phyloP scores from a whole-genome alignment of 2,329 filamentous ascomycete genomes.

The Fusarium multiceps region DNA sequence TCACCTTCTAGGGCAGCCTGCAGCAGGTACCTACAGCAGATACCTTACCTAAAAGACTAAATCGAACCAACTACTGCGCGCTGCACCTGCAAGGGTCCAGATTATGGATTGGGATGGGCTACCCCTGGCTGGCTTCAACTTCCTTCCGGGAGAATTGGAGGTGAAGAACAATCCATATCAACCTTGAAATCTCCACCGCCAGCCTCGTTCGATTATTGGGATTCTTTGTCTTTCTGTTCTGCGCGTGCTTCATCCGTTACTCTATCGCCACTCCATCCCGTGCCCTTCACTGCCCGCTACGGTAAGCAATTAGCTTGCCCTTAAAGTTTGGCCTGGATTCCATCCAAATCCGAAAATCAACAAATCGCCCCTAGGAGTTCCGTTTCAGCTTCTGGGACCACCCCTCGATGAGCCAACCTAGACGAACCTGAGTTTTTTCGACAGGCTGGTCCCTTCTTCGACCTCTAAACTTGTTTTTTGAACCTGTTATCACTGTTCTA shows the following conservation, averaged over 20 bases:
- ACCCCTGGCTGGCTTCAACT: conserved; percentile 44
- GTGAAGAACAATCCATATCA: conserved; percentile 27
- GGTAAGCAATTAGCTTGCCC: conserved; percentile 22
- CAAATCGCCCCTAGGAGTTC: conserved; percentile 28
- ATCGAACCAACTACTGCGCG: conserved; percentile 13
- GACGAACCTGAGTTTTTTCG: conserved; percentile 31
- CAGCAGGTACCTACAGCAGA: conserved; percentile 7
- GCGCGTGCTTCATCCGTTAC: conserved; percentile 8
- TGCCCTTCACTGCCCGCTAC: neutral
- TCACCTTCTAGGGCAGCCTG: conserved; percentile 27
- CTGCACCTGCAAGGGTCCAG: conserved; percentile 34
- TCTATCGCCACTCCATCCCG: conserved; percentile 6
- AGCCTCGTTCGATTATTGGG: conserved; percentile 33
- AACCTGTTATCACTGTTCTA: conserved; percentile 8
- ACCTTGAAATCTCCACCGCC: conserved; percentile 40
- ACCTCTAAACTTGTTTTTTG: conserved; percentile 17
- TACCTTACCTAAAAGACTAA: conserved; percentile 7
- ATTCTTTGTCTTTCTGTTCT: conserved; percentile 25
- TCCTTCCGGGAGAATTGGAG: conserved; percentile 22
- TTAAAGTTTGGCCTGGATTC: conserved; percentile 38
- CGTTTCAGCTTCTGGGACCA: conserved; percentile 42
- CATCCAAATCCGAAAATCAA: conserved; percentile 34
- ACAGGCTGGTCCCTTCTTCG: conserved; percentile 26
- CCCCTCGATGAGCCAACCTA: conserved; percentile 38
- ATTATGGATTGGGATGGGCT: conserved; percentile 20